A percentile compares a stretch with the other conserved stretches of the same genome.
Conservation (phyloP, 2,329 filamentous ascomycete genomes). For the Leptosphaerulina australis region DNA sequence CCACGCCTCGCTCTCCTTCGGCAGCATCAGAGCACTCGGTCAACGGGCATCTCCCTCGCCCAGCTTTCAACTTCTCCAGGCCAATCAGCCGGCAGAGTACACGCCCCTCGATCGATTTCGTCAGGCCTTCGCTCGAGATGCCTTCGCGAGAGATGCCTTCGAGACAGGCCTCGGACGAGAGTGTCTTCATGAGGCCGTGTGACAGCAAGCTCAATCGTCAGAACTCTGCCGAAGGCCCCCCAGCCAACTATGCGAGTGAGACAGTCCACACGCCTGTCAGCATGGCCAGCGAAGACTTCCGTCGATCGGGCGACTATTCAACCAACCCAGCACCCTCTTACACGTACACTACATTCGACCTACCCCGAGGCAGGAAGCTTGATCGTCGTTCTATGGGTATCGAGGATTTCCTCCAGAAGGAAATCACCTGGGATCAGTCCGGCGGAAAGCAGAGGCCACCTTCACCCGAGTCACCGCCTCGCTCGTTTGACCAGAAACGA, state of each 20-base stretch:
- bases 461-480: conserved; percentile 49
- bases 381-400: conserved; percentile 61
- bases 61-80: conserved; percentile 91
- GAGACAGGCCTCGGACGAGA: conserved; percentile 47
- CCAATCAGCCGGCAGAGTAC: conserved; percentile 75
- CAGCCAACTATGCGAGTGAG: conserved; percentile 68
- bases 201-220: conserved; percentile 48
- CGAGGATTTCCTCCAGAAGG: conserved; percentile 50
- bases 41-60: conserved; percentile 66
- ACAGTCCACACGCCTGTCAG: conserved; percentile 72
- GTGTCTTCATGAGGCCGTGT: conserved; percentile 44
- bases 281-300: conserved; percentile 72
- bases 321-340: conserved; percentile 71
- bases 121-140: conserved; percentile 43
- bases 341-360: conserved; percentile 80
- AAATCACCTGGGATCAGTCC: conserved; percentile 67
- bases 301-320: conserved; percentile 59
- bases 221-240: conserved; percentile 53
- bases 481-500: conserved; percentile 41
- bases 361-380: conserved; percentile 81
- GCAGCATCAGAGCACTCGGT: conserved; percentile 80
- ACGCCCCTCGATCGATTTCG: conserved; percentile 56
- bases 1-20: conserved; percentile 77
- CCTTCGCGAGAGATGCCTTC: conserved; percentile 46
- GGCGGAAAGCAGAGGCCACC: conserved; percentile 41